Evolutionary conservation across 2,329 filamentous ascomycete genomes (phyloP).

Genomic region (Grosmannia clavigera): DNA sequence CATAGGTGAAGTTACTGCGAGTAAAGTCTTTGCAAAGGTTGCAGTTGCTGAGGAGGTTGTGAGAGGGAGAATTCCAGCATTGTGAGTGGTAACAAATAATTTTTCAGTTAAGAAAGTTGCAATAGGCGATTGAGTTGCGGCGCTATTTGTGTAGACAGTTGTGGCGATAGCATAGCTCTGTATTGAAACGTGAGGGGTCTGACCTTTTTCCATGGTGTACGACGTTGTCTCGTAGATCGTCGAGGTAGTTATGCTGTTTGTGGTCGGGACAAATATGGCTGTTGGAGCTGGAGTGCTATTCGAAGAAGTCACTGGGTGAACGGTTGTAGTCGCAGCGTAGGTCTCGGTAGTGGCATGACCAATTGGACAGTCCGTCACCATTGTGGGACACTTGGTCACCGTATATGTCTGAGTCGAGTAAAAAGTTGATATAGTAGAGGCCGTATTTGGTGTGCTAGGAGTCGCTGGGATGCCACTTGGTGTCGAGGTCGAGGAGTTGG

Average conservation of each 20-base stretch:
- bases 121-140: background rate
- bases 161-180: background rate
- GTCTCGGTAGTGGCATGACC: conserved; percentile 15
- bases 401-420: conserved; percentile 16
- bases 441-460: background rate
- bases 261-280: background rate
- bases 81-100: background rate
- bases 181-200: background rate
- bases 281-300: background rate
- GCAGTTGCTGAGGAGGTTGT: background rate
- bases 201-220: background rate
- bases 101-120: background rate
- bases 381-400: conserved; percentile 15
- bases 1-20: background rate
- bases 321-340: conserved; percentile 23
- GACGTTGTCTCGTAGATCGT: background rate
- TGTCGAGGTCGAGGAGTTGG: background rate
- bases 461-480: background rate
- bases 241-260: background rate
- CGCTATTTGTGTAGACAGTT: conserved; percentile 10
- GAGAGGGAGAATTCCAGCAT: background rate
- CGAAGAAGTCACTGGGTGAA: conserved; percentile 23
- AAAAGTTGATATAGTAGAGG: conserved; percentile 14
- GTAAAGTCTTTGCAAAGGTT: background rate
- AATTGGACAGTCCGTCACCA: conserved; percentile 15